These are phyloP conservation scores for Radiomyces spectabilis DNA, from an alignment of 192 early-diverging fungal genomes.

Conservation along the genomic window DNA sequence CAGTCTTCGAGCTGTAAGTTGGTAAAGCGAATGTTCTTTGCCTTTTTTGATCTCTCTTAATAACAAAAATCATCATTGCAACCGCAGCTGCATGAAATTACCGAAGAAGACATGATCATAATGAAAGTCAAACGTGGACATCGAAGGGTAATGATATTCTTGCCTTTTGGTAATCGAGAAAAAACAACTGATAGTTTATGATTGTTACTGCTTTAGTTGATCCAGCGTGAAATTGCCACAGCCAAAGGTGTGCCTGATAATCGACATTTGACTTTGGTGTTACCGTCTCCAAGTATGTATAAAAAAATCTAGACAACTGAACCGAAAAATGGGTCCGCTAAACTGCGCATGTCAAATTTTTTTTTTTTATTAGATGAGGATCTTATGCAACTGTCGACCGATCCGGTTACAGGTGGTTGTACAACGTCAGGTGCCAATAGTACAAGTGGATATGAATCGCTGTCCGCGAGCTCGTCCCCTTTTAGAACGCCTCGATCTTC, in stretches of 20 bases:
- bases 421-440: too few species aligned
- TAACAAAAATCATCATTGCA: neutral
- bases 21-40: neutral
- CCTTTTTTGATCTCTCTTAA: neutral
- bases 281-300: slow-evolving; percentile 2
- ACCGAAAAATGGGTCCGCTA: too few species aligned
- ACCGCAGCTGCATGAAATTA: slow-evolving; percentile 19
- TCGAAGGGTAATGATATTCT: slow-evolving; percentile 17
- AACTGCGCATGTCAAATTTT: too few species aligned
- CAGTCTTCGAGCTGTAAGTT: slow-evolving; percentile 6
- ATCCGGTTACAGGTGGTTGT: too few species aligned
- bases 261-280: too few species aligned
- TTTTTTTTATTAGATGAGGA: too few species aligned
- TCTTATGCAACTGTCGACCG: too few species aligned
- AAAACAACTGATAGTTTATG: neutral
- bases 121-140: slow-evolving; percentile 27
- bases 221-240: slow-evolving; percentile 22
- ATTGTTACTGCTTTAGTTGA: slow-evolving; percentile 4
- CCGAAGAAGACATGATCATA: slow-evolving; percentile 19
- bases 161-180: neutral
- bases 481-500: too few species aligned
- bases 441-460: too few species aligned
- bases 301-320: slow-evolving; percentile 4
- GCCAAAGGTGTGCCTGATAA: slow-evolving; percentile 23
- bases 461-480: too few species aligned